These are phyloP conservation scores for Alternaria solani DNA, from an alignment of 2,329 filamentous ascomycete species.

Conservation along the genomic window DNA sequence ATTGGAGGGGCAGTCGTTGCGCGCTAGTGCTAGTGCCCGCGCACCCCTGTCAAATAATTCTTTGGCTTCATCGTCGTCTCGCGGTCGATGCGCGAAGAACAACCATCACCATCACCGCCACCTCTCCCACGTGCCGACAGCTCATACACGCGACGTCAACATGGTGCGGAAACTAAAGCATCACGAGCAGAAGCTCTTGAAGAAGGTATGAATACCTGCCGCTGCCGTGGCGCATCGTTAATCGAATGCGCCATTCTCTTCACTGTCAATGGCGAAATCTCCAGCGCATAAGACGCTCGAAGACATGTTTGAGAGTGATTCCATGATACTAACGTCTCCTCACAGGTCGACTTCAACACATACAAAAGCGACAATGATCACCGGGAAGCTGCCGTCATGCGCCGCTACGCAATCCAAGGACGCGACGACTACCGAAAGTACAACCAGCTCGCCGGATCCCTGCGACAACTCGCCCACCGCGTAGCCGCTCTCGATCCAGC, in stretches of 20 bases:
- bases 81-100: slow-evolving; percentile 1
- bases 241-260: not conserved
- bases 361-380: slow-evolving; percentile 90
- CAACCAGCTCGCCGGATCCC: slow-evolving; percentile 63
- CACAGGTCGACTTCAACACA: slow-evolving; percentile 83
- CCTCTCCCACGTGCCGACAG: not conserved
- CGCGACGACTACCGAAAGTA: slow-evolving; percentile 74
- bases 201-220: slow-evolving; percentile 57
- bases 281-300: not conserved
- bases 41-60: slow-evolving; percentile 22
- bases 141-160: not conserved
- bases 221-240: not conserved
- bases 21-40: slow-evolving; percentile 23
- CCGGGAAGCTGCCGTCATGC: slow-evolving; percentile 79
- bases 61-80: slow-evolving; percentile 22
- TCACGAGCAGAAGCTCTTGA: slow-evolving; percentile 89
- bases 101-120: not conserved
- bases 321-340: not conserved
- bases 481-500: slow-evolving; percentile 82
- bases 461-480: slow-evolving; percentile 88
- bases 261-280: not conserved
- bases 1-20: slow-evolving; percentile 16
- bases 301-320: no score
- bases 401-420: slow-evolving; percentile 91
- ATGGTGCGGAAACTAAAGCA: slow-evolving; percentile 98